Conservation (phyloP, 129 eudicot genomes). For the Cynara cardunculus region DNA sequence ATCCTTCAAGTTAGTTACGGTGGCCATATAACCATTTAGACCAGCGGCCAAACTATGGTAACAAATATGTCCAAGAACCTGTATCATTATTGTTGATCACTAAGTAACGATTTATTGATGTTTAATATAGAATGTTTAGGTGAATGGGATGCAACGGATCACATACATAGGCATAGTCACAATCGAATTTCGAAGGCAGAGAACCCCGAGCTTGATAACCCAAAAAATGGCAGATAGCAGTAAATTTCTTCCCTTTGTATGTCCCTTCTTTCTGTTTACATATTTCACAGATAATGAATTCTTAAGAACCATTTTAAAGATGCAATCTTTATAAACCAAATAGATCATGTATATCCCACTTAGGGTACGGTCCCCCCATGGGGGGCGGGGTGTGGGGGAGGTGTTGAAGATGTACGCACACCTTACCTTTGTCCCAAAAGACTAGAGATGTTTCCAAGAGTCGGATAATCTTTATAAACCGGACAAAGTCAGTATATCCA, state of each 20-base stretch:
- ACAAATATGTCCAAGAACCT: constrained; percentile 97
- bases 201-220: constrained; percentile 99
- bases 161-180: constrained; percentile 93
- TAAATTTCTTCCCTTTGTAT: constrained; percentile 96
- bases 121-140: background rate
- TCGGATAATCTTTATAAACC: no score
- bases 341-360: no score
- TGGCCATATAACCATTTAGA: constrained; percentile 94
- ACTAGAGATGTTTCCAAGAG: no score
- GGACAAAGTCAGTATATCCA: no score
- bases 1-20: constrained; percentile 78
- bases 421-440: no score
- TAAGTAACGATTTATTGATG: background rate
- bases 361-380: no score
- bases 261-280: constrained; percentile 91
- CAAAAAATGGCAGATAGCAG: constrained; percentile 96
- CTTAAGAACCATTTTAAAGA: background rate
- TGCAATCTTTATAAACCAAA: background rate
- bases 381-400: no score
- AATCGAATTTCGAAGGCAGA: constrained; percentile 89
- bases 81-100: background rate
- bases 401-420: no score
- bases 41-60: constrained; percentile 97
- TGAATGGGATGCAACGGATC: background rate
- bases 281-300: background rate